Percentiles rank a stretch among this genome's conserved stretches.
phyloP scores from a whole-genome alignment of 2,329 filamentous ascomycete genomes.

The Fusarium sp. region DNA sequence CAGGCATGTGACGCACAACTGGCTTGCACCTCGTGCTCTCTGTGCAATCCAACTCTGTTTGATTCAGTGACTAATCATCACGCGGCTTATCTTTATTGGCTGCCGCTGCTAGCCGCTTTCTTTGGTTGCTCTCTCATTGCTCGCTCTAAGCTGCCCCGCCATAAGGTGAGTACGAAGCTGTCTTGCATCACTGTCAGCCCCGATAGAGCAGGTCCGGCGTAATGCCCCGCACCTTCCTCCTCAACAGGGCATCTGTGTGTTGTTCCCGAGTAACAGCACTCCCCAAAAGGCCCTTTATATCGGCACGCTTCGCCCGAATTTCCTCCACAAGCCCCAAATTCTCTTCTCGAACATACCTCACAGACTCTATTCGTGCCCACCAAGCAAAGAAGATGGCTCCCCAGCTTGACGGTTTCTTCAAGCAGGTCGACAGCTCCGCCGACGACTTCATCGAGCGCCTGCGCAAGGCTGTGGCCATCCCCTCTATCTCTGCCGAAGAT shows the following conservation, averaged over 20 bases:
- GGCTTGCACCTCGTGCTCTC: slow-evolving; percentile 1
- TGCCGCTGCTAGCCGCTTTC: slow-evolving; percentile 51
- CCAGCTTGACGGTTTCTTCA: slow-evolving; percentile 92
- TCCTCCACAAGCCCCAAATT: slow-evolving; percentile 32
- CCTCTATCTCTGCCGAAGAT: slow-evolving; percentile 94
- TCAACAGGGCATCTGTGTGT: slow-evolving; percentile 51
- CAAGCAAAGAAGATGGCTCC: slow-evolving; percentile 87
- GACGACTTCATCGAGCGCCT: slow-evolving; percentile 91
- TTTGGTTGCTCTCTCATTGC: slow-evolving; percentile 23
- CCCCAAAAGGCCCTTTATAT: slow-evolving; percentile 47
- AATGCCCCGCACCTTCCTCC: slow-evolving; percentile 65
- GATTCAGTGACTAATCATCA: slow-evolving; percentile 45
- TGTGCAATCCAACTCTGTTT: slow-evolving; percentile 17
- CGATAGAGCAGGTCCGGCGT: slow-evolving; percentile 49
- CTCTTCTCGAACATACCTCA: slow-evolving; percentile 64
- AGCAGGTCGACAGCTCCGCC: slow-evolving; percentile 87
- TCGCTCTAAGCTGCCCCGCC: slow-evolving; percentile 46
- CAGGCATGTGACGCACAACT: slow-evolving; percentile 9
- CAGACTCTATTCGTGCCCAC: slow-evolving; percentile 68
- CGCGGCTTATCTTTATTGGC: slow-evolving; percentile 44
- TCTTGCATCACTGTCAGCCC: slow-evolving; percentile 43
- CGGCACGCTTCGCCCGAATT: slow-evolving; percentile 39
- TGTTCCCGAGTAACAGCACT: slow-evolving; percentile 43
- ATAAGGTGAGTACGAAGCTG: slow-evolving; percentile 43
- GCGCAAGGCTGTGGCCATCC: slow-evolving; percentile 93